A percentile compares a stretch with the other conserved stretches of the same genome.
phyloP scores from a whole-genome alignment of 2,329 filamentous ascomycete genomes.

The Aureobasidium leucospermi region DNA sequence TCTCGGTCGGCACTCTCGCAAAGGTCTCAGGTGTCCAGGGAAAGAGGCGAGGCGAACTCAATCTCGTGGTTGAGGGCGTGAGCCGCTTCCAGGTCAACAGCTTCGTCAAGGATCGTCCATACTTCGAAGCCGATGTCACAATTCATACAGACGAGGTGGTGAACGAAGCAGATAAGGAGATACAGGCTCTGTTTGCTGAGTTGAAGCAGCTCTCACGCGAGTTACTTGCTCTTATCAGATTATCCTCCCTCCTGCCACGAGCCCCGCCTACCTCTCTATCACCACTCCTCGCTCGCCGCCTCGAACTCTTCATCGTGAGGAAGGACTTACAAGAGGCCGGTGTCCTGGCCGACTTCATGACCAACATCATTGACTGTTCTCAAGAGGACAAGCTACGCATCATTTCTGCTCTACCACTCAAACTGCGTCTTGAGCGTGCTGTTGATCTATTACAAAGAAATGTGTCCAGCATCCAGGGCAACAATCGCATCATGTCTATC shows the following conservation, averaged over 20 bases:
- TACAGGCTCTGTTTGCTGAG: constrained; percentile 65
- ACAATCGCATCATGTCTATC: constrained; percentile 75
- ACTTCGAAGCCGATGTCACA: constrained; percentile 74
- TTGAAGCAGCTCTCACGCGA: constrained; percentile 82
- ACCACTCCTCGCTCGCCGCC: constrained; percentile 73
- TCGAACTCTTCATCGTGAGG: constrained; percentile 79
- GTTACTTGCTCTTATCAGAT: constrained; percentile 72
- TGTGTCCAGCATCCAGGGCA: constrained; percentile 75
- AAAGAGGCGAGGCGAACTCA: constrained; percentile 53
- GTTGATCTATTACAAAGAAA: constrained; percentile 79
- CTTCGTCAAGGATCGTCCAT: constrained; percentile 69
- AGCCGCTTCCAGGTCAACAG: constrained; percentile 69
- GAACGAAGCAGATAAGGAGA: constrained; percentile 50
- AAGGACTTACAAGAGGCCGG: constrained; percentile 80
- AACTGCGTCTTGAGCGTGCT: constrained; percentile 70
- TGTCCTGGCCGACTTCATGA: constrained; percentile 89
- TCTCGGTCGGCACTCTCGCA: constrained; percentile 67
- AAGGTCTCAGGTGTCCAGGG: constrained; percentile 44
- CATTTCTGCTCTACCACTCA: constrained; percentile 71
- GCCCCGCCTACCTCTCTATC: constrained; percentile 61
- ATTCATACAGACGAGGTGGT: constrained; percentile 56
- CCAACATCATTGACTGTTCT: constrained; percentile 77
- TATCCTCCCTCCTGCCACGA: constrained; percentile 76
- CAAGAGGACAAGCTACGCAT: constrained; percentile 89
- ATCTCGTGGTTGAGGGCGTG: constrained; percentile 78